These are phyloP conservation scores for Colletotrichum paranaense DNA, from an alignment of 2,329 filamentous ascomycete genomes.

Conservation along the genomic window DNA sequence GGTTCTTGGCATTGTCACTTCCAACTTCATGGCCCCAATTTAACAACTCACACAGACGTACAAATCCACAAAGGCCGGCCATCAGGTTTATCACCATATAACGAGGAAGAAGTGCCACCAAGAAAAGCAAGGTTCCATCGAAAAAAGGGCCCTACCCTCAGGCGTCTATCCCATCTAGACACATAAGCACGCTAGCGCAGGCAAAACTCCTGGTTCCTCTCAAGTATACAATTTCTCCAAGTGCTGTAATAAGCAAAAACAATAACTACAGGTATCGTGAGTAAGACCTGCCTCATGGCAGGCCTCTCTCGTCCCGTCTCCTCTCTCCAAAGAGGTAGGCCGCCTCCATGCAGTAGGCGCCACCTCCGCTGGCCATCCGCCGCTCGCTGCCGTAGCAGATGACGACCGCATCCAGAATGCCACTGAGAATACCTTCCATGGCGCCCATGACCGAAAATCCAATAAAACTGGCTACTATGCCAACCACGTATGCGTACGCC, in stretches of 20 bases:
- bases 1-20: background rate
- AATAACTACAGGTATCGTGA: background rate
- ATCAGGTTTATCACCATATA: no score
- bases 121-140: background rate
- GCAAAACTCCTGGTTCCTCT: background rate
- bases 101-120: background rate
- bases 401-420: slow-evolving; percentile 87
- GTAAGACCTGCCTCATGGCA: slow-evolving; percentile 23
- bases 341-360: slow-evolving; percentile 91
- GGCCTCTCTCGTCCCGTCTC: slow-evolving; percentile 48
- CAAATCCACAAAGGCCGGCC: no score
- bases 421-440: slow-evolving; percentile 88
- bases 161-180: slow-evolving; percentile 19
- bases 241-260: slow-evolving; percentile 1
- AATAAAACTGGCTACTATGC: slow-evolving; percentile 91
- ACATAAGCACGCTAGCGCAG: background rate
- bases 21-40: background rate
- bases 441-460: slow-evolving; percentile 93
- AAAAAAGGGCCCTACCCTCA: background rate
- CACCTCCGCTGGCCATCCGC: slow-evolving; percentile 72
- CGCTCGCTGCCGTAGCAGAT: slow-evolving; percentile 96
- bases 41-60: background rate
- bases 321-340: slow-evolving; percentile 85
- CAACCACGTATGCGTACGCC: slow-evolving; percentile 94
- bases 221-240: slow-evolving; percentile 5